Conservation (phyloP, 2,329 filamentous ascomycete species). For the Cladophialophora carrionii region DNA sequence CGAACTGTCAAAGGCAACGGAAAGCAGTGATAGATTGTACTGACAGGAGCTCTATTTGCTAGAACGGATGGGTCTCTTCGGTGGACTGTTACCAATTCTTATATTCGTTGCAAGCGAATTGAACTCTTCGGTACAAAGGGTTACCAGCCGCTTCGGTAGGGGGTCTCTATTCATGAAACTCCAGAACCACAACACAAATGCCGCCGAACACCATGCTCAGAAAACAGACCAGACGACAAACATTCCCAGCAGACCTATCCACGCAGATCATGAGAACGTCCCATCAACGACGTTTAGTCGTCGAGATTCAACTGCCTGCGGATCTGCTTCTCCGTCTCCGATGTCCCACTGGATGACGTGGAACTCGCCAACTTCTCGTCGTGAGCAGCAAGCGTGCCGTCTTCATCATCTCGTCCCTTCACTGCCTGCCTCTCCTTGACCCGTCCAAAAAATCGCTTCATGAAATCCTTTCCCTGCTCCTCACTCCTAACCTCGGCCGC, state of each 20-base stretch:
- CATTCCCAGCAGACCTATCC: background rate
- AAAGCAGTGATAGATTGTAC: background rate
- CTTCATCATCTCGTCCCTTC: background rate
- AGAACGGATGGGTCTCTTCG: background rate
- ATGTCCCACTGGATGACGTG: background rate
- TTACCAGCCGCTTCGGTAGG: background rate
- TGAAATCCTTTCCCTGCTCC: slow-evolving; percentile 33
- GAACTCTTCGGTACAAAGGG: background rate
- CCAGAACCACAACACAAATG: background rate
- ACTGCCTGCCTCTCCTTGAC: slow-evolving; percentile 7
- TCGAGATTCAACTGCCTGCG: slow-evolving; percentile 28
- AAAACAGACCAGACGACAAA: background rate
- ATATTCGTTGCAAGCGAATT: background rate
- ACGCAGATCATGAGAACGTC: background rate
- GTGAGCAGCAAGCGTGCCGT: background rate
- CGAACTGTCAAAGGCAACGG: background rate
- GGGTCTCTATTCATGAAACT: background rate
- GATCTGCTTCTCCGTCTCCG: slow-evolving; percentile 29
- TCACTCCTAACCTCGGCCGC: slow-evolving; percentile 25
- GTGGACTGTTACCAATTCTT: background rate
- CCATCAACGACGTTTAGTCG: slow-evolving; percentile 3
- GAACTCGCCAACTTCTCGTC: background rate
- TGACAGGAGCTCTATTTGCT: background rate
- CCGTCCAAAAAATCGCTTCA: slow-evolving; percentile 32
- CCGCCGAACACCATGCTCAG: background rate